Base-by-base conservation (phyloP, 306 rosid genomes). In the Gynostemma pentaphyllum region DNA sequence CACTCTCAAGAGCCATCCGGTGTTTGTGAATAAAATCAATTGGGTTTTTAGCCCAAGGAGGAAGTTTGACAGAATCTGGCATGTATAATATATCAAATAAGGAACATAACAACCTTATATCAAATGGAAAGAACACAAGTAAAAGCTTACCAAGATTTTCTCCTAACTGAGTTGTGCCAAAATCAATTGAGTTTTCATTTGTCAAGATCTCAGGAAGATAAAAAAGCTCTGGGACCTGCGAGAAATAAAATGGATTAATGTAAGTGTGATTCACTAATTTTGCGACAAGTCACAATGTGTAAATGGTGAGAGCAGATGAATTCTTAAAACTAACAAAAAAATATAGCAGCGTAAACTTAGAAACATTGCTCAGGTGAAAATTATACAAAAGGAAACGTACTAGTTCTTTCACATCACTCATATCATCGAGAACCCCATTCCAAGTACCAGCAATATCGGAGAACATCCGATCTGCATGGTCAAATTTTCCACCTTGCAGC, bases 401-500 rank as follows among this genome's bases (percentile, higher is more conserved):
- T 92, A 92, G 72, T 86, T 92, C 99, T 70, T 92, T 92, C 78
- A 92, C 94, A 66, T 92, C 99, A 78, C 95, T 92, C 99, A 88
- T 92, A 70, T 92, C 95, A 68, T 92, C 96, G 68, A 81, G 75
- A 83, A 88, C 95, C 66, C 99, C 99, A 71, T 86, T 78, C 99
- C 99, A 92, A 27, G 99, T 92, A 68, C 81, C 79, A 68, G 83
- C 71, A 77, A 92, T 81, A 80, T 92, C 99, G 65, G 82, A 88
- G 78, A 92, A 92, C 99, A 92, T 86, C 69, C 99, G 74, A 86
- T 92, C 99, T 34, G 99, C 96, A 68, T 92, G 99, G 83, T 92
- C 99, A 77, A 92, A 92, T 68, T 86, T 86, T 26, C 95, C 99
- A 29, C 99, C 99, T 86, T 92, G 99, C 73, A 92, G 78, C 76